A percentile compares a stretch with the other conserved stretches of the same genome.
Conservation (phyloP, 352 stramenopile genomes). For the Pythium apleroticum region DNA sequence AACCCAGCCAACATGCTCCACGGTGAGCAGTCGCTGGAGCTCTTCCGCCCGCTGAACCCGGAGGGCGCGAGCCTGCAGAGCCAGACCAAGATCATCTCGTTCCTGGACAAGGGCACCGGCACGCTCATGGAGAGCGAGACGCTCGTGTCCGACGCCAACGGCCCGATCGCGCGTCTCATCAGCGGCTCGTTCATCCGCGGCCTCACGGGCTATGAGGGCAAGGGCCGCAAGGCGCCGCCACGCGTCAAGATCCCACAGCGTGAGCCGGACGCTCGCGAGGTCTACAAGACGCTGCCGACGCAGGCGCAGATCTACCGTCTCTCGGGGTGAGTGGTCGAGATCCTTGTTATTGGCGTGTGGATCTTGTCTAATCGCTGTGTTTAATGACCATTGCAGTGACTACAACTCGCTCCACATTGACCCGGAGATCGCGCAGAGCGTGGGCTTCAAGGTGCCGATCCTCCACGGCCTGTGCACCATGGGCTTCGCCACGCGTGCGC, state of each 20-base stretch:
- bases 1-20: conserved; percentile 87
- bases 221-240: conserved; percentile 58
- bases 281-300: conserved; percentile 65
- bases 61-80: conserved; percentile 50
- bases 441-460: conserved; percentile 85
- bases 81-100: conserved; percentile 75
- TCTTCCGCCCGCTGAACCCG: conserved; percentile 67
- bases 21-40: conserved; percentile 84
- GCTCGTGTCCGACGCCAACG: conserved; percentile 67
- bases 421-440: conserved; percentile 71
- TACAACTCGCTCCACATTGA: conserved; percentile 96
- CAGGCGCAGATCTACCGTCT: conserved; percentile 93
- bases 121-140: conserved; percentile 87
- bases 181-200: conserved; percentile 83
- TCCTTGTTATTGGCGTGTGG: neutral
- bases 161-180: conserved; percentile 67
- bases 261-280: conserved; percentile 56
- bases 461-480: conserved; percentile 95
- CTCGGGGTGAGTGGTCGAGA: conserved; percentile 58
- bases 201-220: conserved; percentile 71
- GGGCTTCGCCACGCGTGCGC: conserved; percentile 74
- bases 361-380: neutral
- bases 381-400: conserved; percentile 48
- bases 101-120: conserved; percentile 81
- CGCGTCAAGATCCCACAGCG: conserved; percentile 77